phyloP scores from a whole-genome alignment of 257 asterid genomes.

The Plectranthus barbatus region DNA sequence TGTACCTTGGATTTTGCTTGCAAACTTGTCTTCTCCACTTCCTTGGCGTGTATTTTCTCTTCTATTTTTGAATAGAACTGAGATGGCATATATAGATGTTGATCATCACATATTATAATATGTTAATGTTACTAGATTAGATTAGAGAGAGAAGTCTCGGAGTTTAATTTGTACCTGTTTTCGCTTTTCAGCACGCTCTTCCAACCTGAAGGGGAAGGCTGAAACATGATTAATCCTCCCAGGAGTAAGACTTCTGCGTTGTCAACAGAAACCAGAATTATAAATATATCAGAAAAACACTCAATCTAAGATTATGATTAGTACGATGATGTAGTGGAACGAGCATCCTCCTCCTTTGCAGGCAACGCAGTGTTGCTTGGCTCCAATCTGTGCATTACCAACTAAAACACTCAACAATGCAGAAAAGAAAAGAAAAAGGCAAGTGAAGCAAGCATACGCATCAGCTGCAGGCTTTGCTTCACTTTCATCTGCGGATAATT shows the following conservation, averaged over 20 bases:
- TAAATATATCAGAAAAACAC: no score
- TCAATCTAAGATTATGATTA: conserved; percentile 5
- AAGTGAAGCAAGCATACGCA: conserved; percentile 27
- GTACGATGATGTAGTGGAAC: conserved; percentile 76
- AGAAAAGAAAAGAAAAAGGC: background rate
- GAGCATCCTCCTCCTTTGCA: conserved; percentile 49
- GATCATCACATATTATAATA: background rate
- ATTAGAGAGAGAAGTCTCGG: background rate
- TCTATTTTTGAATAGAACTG: conserved; percentile 85
- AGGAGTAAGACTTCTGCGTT: conserved; percentile 40
- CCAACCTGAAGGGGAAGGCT: conserved; percentile 65
- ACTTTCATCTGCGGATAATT: conserved; percentile 26
- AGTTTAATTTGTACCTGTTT: conserved; percentile 50
- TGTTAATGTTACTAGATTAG: background rate
- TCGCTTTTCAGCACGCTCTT: conserved; percentile 79
- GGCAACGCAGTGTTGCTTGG: conserved; percentile 20
- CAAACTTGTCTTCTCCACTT: conserved; percentile 51
- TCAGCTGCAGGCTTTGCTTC: conserved; percentile 21
- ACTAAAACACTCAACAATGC: background rate
- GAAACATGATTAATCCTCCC: conserved; percentile 35
- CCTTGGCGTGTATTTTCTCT: conserved; percentile 84
- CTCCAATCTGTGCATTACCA: conserved; percentile 25
- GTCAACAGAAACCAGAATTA: background rate
- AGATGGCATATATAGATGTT: background rate
- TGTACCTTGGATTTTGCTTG: conserved; percentile 83